Evolutionary conservation across 208 protist genomes (phyloP), one percentile per base, ranked within the genome.

Genomic region (Crithidia sp.): DNA sequence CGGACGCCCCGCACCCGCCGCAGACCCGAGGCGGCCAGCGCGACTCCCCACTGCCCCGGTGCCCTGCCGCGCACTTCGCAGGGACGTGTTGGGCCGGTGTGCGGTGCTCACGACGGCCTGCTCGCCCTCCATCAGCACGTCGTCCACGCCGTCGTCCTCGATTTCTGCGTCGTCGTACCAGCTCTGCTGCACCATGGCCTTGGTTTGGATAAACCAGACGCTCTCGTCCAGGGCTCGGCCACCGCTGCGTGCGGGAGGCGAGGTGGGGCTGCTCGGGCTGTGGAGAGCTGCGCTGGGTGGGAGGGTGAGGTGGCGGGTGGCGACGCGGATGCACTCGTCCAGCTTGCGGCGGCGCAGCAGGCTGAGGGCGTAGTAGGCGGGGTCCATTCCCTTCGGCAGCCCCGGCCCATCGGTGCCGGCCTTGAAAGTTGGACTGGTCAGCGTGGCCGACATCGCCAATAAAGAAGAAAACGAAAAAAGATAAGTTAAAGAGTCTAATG

Each of bases 81-180:
- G 75, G 5, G 95, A 98, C 0, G 96, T 98, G 54, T 85, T 87
- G 0, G 92, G 92, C 9, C 92, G 80, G 45, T 96, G 93, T 9
- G 90, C 77, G 39, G 81, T 87, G 37, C 91, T 88, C 5, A 94
- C 89, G 4, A 97, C 85, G 40, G 93, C 90, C 37, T 98, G 92
- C 67, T 96, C 90, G 7, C 82, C 88, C 63, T 99, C 98, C 61
- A 98, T 79, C 39, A 98, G 85, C 39, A 97, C 79, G 40, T 99
- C 93, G 52, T 95, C 94, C 5, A 98, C 81, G 52, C 94, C 97
- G 81, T 98, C 70, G 67, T 98, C 97, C 52, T 98, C 97, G 60
- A 98, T 81, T 40, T 98, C 97, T n/a, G 92, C 83, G 76, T 99
- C 98, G 75, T 99, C 96, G 73, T 97, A 97, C 87, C 88, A 98